A percentile compares a stretch with the other conserved stretches of the same genome.
Evolutionary conservation across 202 grass and related monocot genomes (phyloP).

Genomic region (Schoenoplectus triqueter): DNA sequence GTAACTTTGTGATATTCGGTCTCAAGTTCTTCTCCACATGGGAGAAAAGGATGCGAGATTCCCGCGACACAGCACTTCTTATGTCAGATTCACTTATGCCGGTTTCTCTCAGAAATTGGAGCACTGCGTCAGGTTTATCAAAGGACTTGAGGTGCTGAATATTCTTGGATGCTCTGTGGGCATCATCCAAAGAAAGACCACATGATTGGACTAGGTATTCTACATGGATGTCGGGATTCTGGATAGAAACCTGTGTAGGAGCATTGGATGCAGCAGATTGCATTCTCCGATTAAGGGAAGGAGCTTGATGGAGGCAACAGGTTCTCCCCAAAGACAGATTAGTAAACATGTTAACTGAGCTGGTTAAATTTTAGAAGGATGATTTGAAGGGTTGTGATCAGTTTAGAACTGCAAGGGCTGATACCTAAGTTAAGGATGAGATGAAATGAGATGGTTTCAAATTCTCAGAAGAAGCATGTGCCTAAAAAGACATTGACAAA

Average conservation of each 20-base stretch:
- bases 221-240: constrained; percentile 21
- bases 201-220: constrained; percentile 56
- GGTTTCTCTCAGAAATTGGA: constrained; percentile 39
- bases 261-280: not conserved
- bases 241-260: not conserved
- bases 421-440: not conserved
- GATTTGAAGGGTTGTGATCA: not conserved
- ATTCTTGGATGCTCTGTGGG: constrained; percentile 33
- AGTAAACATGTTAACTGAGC: not conserved
- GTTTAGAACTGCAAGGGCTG: not conserved
- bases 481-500: too few species aligned
- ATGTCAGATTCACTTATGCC: constrained; percentile 36
- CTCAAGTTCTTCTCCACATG: constrained; percentile 40
- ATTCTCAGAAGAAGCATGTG: too few species aligned
- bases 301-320: not conserved
- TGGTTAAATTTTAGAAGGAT: not conserved
- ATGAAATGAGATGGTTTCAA: not conserved
- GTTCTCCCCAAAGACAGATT: not conserved
- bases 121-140: constrained; percentile 42
- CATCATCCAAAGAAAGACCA: constrained; percentile 38
- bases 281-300: not conserved
- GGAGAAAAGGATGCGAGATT: constrained; percentile 38
- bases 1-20: constrained; percentile 34
- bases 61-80: constrained; percentile 11
- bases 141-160: constrained; percentile 50